Percentiles rank a stretch among this genome's conserved stretches.
Evolutionary conservation across 2,329 filamentous ascomycete genomes (phyloP).

Genomic region (Aspergillus unguis): DNA sequence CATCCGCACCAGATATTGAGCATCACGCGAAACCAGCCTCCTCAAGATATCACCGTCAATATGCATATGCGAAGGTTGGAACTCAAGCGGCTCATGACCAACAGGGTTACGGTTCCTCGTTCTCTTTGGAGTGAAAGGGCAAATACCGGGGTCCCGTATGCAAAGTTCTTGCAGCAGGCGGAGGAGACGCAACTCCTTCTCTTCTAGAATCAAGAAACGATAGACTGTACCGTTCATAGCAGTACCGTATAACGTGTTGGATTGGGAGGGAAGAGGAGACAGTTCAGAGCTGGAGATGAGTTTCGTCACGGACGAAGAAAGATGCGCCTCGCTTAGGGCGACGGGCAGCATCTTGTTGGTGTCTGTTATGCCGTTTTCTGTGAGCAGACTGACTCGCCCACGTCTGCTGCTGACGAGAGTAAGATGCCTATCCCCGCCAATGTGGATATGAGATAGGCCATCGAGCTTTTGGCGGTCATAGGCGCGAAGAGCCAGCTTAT

Average conservation of each 20-base stretch:
- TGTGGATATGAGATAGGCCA: constrained; percentile 36
- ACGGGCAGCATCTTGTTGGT: constrained; percentile 32
- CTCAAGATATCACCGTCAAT: constrained; percentile 65
- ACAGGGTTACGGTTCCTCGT: constrained; percentile 25
- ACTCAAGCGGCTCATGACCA: constrained; percentile 40
- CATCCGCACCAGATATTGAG: constrained; percentile 28
- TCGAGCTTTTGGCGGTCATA: constrained; percentile 33
- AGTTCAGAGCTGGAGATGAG: constrained; percentile 22
- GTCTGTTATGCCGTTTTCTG: constrained; percentile 21
- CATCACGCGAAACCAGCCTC: constrained; percentile 50
- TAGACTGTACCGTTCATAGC: constrained; percentile 67
- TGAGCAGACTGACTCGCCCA: constrained; percentile 48
- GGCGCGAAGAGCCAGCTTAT: constrained; percentile 32
- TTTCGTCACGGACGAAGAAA: constrained; percentile 35
- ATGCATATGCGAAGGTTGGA: constrained; percentile 54
- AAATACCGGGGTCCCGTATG: constrained; percentile 47
- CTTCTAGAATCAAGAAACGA: constrained; percentile 64
- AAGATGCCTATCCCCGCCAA: constrained; percentile 43
- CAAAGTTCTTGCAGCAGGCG: constrained; percentile 70
- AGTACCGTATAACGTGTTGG: constrained; percentile 59
- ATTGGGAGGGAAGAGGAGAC: constrained; percentile 15
- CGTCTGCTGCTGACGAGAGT: constrained; percentile 52
- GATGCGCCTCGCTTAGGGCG: constrained; percentile 30
- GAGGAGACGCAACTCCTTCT: constrained; percentile 65
- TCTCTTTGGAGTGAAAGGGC: constrained; percentile 46